phyloP scores from a whole-genome alignment of 495 filamentous ascomycete species.

The Recurvomyces mirabilis region DNA sequence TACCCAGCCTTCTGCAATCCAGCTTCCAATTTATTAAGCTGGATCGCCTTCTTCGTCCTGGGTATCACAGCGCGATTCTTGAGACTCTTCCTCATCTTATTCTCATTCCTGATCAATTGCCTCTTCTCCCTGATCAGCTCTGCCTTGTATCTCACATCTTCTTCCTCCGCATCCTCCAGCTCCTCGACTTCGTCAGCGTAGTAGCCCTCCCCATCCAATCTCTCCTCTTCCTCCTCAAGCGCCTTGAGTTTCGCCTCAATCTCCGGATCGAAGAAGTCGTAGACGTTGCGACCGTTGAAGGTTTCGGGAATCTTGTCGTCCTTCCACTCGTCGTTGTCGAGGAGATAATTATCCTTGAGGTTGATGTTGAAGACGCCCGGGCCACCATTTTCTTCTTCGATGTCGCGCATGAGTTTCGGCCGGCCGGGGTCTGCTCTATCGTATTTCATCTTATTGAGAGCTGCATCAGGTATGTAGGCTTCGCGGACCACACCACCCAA shows the following conservation, averaged over 20 bases:
- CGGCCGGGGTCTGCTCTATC: constrained; percentile 79
- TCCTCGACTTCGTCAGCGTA: constrained; percentile 53
- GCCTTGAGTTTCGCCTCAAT: constrained; percentile 85
- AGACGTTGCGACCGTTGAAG: constrained; percentile 88
- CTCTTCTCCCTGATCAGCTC: constrained; percentile 91
- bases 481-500: constrained; percentile 67
- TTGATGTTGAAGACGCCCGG: constrained; percentile 93
- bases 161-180: constrained; percentile 56
- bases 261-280: constrained; percentile 92
- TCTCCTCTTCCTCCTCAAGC: constrained; percentile 89
- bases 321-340: constrained; percentile 84
- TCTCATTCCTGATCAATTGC: constrained; percentile 76
- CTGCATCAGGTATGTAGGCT: constrained; percentile 78
- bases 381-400: constrained; percentile 87
- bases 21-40: constrained; percentile 71
- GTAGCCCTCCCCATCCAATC: constrained; percentile 72
- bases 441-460: constrained; percentile 71
- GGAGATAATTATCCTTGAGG: constrained; percentile 71
- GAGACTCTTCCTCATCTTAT: constrained; percentile 80
- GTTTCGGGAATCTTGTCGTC: constrained; percentile 90
- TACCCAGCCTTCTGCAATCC: constrained; percentile 75
- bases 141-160: constrained; percentile 81
- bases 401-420: constrained; percentile 65
- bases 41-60: constrained; percentile 58
- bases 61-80: constrained; percentile 94